Base-by-base conservation (phyloP, 208 protist genomes). In the Leishmania tropica region DNA sequence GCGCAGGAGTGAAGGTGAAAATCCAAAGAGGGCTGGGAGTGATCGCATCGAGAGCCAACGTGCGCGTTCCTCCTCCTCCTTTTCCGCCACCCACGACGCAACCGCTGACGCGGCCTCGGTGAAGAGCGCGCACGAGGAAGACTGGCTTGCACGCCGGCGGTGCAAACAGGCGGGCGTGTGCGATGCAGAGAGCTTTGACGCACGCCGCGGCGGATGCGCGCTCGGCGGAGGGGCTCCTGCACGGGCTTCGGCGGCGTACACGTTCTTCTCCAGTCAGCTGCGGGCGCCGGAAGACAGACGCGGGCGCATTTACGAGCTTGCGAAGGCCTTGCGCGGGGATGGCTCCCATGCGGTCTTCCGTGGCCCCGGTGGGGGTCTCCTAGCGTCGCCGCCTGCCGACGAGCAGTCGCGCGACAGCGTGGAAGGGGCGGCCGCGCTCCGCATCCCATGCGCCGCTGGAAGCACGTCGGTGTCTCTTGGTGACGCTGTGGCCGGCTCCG, bases 211-310 rank as follows among this genome's bases (percentile, higher is more conserved):
- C 8, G 56, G 81, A 10, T 5, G 75, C 60, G 40, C 65, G 21
- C 42, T 68, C 35, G 21, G 45, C 28, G 31, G 37, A 7, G 51
- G 74, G 35, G 51, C 28, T 19, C 31, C 45, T n/a, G 53, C 8
- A 31, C 58, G 60, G 48, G 17, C n/a, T 31, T 35, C 3, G 62
- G 76, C 58, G 13, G 60, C 56, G 40, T 78, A 81, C 71, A 79
- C 31, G 1, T 79, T 81, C 62, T 85, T 81, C 62, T 81, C 81
- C 17, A 31, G 72, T 13, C 67, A 78, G 72, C 77, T 79, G 8
- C 77, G 68, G 1, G 62, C 71, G 17, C 72, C 64, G 1, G 77
- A 75, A 45, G 72, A 81, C n/a, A 76, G 72, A 11, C 72, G 81
- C 21, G 77, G 73, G 6, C 56, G 58, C 47, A 79, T 81, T 37